Evolutionary conservation across 169 alveolate species (phyloP).

Genomic region (Perkinsus marinus): DNA sequence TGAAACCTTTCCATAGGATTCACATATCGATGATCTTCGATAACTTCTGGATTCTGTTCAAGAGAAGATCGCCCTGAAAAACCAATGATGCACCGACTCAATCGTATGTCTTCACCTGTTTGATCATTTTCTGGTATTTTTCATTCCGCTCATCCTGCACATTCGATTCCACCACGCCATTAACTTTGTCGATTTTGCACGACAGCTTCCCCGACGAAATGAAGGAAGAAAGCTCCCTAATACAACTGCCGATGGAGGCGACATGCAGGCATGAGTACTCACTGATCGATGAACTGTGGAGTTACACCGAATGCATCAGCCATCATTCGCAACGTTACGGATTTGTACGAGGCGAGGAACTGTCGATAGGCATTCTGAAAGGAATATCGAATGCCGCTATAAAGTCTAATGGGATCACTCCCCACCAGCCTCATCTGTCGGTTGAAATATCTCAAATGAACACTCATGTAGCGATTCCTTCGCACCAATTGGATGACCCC

Average conservation of each 20-base stretch:
- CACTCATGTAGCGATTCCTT: conserved; percentile 62
- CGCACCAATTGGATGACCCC: conserved; percentile 45
- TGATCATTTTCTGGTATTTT: conserved; percentile 58
- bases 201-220: conserved; percentile 74
- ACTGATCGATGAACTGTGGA: conserved; percentile 69
- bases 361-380: conserved; percentile 66
- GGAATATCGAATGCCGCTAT: background rate
- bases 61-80: conserved; percentile 65
- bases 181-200: conserved; percentile 86
- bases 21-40: conserved; percentile 80
- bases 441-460: conserved; percentile 63
- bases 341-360: conserved; percentile 79
- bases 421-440: conserved; percentile 76
- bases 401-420: no score
- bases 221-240: conserved; percentile 69
- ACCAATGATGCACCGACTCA: background rate
- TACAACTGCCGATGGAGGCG: background rate
- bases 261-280: background rate
- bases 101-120: conserved; percentile 36
- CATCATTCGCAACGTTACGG: conserved; percentile 84
- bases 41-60: conserved; percentile 77
- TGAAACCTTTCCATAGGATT: background rate
- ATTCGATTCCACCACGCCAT: conserved; percentile 78
- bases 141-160: conserved; percentile 71
- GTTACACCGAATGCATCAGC: conserved; percentile 84